Evolutionary conservation across 2,329 filamentous ascomycete species (phyloP).

Genomic region (Passalora sequoiae): DNA sequence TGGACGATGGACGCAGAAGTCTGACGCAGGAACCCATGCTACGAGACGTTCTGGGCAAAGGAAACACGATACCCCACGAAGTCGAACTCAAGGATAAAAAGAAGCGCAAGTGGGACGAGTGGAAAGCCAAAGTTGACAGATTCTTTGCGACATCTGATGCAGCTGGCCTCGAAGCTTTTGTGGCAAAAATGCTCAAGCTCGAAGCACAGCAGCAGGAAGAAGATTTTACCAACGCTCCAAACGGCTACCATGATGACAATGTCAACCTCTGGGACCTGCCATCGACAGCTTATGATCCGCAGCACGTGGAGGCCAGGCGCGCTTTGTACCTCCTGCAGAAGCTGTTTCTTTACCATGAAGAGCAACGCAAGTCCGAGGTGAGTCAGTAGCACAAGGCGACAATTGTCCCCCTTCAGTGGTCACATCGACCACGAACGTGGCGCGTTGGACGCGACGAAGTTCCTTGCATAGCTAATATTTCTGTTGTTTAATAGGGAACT

Average conservation of each 20-base stretch:
- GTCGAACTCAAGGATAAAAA: conserved; percentile 16
- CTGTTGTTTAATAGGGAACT: too few relatives aligned
- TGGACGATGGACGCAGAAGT: conserved; percentile 34
- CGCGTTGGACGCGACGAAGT: too few relatives aligned
- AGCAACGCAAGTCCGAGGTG: too few relatives aligned
- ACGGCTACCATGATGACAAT: neutral
- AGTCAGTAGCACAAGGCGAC: too few relatives aligned
- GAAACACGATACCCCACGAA: conserved; percentile 34
- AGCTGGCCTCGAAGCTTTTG: conserved; percentile 26
- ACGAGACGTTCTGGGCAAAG: conserved; percentile 69
- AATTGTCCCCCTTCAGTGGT: conserved; percentile 10
- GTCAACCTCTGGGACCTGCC: conserved; percentile 42
- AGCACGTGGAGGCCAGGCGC: conserved; percentile 60
- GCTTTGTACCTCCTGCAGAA: conserved; percentile 51
- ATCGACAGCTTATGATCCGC: conserved; percentile 29
- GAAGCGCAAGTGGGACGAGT: conserved; percentile 24
- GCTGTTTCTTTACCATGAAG: conserved; percentile 39
- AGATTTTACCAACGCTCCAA: neutral
- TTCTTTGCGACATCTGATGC: conserved; percentile 21
- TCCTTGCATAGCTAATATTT: too few relatives aligned
- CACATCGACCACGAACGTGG: too few relatives aligned
- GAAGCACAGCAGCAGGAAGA: neutral
- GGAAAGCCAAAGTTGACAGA: conserved; percentile 27
- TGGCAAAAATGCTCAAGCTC: conserved; percentile 18
- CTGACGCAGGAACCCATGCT: conserved; percentile 51